A percentile compares a stretch with the other conserved stretches of the same genome.
Conservation (phyloP, 75 land plant genomes). For the Cryptomeria japonica region DNA sequence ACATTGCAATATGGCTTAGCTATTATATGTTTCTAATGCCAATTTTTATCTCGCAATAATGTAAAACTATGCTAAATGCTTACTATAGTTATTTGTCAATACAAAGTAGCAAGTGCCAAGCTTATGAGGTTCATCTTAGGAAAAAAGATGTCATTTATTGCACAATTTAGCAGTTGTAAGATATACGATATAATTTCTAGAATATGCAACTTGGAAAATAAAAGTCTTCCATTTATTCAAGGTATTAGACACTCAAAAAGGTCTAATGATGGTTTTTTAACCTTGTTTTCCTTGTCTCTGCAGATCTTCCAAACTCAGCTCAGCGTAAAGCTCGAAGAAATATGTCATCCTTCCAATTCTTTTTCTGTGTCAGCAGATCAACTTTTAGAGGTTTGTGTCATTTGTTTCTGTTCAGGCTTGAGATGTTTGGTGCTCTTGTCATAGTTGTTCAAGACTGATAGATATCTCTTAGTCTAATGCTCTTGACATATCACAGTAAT, state of each 20-base stretch:
- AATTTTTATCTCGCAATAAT: not conserved
- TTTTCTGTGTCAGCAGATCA: slow-evolving; percentile 64
- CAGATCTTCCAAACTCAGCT: slow-evolving; percentile 90
- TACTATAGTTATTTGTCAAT: not conserved
- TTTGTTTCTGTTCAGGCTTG: not conserved
- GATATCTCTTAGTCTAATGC: not conserved
- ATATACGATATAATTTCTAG: not conserved
- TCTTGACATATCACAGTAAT: not conserved
- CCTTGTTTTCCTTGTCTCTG: not conserved
- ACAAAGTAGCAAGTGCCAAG: not conserved
- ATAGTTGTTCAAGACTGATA: not conserved
- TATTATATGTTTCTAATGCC: not conserved
- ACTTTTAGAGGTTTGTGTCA: slow-evolving; percentile 75
- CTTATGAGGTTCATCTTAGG: not conserved
- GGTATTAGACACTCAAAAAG: not conserved
- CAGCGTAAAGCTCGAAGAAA: slow-evolving; percentile 71
- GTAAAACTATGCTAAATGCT: not conserved
- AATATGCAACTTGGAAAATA: not conserved
- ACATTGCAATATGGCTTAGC: not conserved
- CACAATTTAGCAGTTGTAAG: not conserved
- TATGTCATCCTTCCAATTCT: slow-evolving; percentile 46
- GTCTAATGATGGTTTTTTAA: not conserved
- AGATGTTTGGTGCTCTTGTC: slow-evolving; percentile 1
- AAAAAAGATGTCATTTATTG: not conserved
- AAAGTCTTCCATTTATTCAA: not conserved